These are phyloP conservation scores for Ajuga reptans DNA, from an alignment of 305 asterid species.

Conservation along the genomic window DNA sequence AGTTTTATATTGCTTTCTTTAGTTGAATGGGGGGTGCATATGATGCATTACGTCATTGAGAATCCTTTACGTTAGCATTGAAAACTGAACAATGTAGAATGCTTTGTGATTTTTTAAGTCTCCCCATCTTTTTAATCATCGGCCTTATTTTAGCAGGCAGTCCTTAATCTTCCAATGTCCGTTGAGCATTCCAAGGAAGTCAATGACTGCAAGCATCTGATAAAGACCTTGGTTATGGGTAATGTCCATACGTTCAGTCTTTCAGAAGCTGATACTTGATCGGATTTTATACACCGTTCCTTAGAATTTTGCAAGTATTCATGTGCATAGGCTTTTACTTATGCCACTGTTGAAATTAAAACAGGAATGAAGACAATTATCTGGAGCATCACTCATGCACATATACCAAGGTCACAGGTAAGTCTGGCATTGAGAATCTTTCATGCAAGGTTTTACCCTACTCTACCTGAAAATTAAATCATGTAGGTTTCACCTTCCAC, in stretches of 20 bases:
- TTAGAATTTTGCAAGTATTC: neutral
- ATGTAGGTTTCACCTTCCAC: slow-evolving; percentile 82
- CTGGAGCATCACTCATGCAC: slow-evolving; percentile 99
- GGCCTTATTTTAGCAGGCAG: slow-evolving; percentile 55
- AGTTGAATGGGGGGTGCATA: neutral
- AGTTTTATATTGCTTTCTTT: neutral
- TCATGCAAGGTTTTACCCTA: slow-evolving; percentile 15
- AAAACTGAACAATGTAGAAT: slow-evolving; percentile 2
- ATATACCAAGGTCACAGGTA: slow-evolving; percentile 94
- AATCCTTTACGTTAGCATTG: neutral
- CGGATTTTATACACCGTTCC: slow-evolving; percentile 8
- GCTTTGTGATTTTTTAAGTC: neutral
- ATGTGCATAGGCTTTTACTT: neutral
- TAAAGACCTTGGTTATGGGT: slow-evolving; percentile 97
- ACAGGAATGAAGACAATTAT: slow-evolving; percentile 98
- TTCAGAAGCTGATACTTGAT: slow-evolving; percentile 1
- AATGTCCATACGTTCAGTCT: slow-evolving; percentile 29
- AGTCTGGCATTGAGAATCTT: slow-evolving; percentile 20
- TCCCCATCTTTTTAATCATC: slow-evolving; percentile 23
- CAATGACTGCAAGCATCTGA: slow-evolving; percentile 94
- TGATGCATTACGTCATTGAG: neutral
- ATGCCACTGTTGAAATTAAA: slow-evolving; percentile 18
- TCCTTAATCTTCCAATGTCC: slow-evolving; percentile 70
- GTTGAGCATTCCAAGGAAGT: slow-evolving; percentile 97
- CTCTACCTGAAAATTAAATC: slow-evolving; percentile 11